Conservation (phyloP, 768 basidiomycete species). For the Leccinellum luteum region DNA sequence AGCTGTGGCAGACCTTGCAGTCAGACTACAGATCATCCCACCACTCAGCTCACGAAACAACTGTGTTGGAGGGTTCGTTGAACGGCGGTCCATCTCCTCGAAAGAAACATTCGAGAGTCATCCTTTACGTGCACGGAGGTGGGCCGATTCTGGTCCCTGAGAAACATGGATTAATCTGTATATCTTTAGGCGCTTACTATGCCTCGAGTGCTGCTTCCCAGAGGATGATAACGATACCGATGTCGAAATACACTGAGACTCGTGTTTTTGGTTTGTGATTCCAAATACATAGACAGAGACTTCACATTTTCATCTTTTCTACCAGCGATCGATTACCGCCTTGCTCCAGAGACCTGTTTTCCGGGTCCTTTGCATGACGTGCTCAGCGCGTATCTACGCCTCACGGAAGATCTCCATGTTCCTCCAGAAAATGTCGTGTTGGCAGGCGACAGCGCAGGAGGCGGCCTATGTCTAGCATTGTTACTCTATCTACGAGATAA, state of each 20-base stretch:
- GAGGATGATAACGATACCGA: constrained; percentile 83
- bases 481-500: constrained; percentile 96
- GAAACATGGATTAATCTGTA: constrained; percentile 1
- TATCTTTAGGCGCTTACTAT: constrained; percentile 79
- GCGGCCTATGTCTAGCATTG: constrained; percentile 79
- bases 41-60: constrained; percentile 20
- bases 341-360: constrained; percentile 94
- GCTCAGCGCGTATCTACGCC: constrained; percentile 80
- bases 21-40: constrained; percentile 67
- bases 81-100: constrained; percentile 16
- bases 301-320: background rate
- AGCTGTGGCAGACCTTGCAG: constrained; percentile 85
- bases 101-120: constrained; percentile 68
- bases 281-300: too few species aligned
- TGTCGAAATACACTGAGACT: constrained; percentile 85
- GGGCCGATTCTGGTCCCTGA: constrained; percentile 21
- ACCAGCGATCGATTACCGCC: constrained; percentile 87
- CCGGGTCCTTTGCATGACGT: constrained; percentile 88
- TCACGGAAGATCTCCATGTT: constrained; percentile 85
- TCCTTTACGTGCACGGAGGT: constrained; percentile 96
- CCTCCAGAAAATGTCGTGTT: constrained; percentile 88
- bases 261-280: constrained; percentile 74
- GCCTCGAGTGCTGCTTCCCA: constrained; percentile 89
- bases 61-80: constrained; percentile 16
- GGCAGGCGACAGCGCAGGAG: constrained; percentile 92